A percentile compares a stretch with the other conserved stretches of the same genome.
Conservation (phyloP, 208 protist genomes). For the Wallacemonas sp. region DNA sequence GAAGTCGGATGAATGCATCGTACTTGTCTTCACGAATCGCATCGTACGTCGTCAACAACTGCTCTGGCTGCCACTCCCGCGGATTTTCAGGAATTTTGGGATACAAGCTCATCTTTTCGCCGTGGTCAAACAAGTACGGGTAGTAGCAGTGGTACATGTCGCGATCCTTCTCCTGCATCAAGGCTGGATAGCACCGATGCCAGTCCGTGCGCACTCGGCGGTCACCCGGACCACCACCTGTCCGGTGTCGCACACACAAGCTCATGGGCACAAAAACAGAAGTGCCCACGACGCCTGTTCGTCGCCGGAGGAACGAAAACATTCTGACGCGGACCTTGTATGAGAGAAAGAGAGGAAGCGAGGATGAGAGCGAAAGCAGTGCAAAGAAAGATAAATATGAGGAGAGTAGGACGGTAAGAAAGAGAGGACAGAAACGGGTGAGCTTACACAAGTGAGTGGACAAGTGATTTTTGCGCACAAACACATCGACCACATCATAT, state of each 20-base stretch:
- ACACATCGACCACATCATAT: no score
- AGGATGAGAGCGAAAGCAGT: slow-evolving; percentile 15
- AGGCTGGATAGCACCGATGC: slow-evolving; percentile 86
- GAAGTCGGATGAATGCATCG: slow-evolving; percentile 88
- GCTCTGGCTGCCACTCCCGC: slow-evolving; percentile 87
- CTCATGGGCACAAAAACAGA: not conserved
- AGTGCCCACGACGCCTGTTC: not conserved
- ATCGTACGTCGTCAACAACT: slow-evolving; percentile 94
- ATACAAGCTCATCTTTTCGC: slow-evolving; percentile 91
- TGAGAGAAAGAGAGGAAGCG: slow-evolving; percentile 10
- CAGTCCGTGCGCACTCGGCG: slow-evolving; percentile 84
- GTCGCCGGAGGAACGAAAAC: slow-evolving; percentile 3
- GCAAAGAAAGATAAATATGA: not conserved
- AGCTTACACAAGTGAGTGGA: no score
- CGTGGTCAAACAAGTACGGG: slow-evolving; percentile 93
- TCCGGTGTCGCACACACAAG: slow-evolving; percentile 55
- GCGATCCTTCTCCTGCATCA: slow-evolving; percentile 89
- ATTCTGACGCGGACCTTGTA: not conserved
- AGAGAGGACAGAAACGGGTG: no score
- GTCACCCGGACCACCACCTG: slow-evolving; percentile 78
- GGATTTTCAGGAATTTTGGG: slow-evolving; percentile 92
- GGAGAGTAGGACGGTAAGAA: no score
- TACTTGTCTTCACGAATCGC: slow-evolving; percentile 94
- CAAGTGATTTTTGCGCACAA: no score
- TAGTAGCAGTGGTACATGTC: slow-evolving; percentile 96